A percentile compares a stretch with the other conserved stretches of the same genome.
Evolutionary conservation across 2,329 filamentous ascomycete genomes (phyloP).

Genomic region (Monilinia fructigena): DNA sequence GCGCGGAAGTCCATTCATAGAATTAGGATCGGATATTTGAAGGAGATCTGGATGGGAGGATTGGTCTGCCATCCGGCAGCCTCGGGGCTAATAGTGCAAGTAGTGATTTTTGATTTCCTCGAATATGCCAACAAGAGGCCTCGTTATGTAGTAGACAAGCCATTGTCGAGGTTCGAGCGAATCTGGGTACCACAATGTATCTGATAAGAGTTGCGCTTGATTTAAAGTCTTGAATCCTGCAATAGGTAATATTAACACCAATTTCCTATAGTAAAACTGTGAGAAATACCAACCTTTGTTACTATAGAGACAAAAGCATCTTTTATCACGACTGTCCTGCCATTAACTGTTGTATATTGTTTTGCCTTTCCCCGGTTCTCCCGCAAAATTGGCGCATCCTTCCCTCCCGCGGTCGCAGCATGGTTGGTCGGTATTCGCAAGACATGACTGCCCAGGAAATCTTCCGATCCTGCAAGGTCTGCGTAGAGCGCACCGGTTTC

Average conservation of each 20-base stretch:
- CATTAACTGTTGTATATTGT: constrained; percentile 90
- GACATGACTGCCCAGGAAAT: constrained; percentile 96
- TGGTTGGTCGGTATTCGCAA: constrained; percentile 70
- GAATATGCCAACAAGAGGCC: constrained; percentile 78
- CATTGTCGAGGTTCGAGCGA: constrained; percentile 88
- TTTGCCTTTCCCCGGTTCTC: constrained; percentile 91
- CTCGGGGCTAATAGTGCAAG: constrained; percentile 57
- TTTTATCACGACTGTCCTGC: constrained; percentile 89
- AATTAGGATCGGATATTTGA: constrained; percentile 27
- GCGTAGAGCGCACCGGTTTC: constrained; percentile 75
- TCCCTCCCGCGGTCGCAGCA: constrained; percentile 51
- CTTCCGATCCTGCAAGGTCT: constrained; percentile 84
- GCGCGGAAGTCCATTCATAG: constrained; percentile 49
- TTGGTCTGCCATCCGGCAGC: constrained; percentile 39
- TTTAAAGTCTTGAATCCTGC: constrained; percentile 87
- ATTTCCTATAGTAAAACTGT: constrained; percentile 3
- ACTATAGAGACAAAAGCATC: constrained; percentile 87
- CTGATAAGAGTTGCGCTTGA: constrained; percentile 82
- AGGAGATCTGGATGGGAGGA: constrained; percentile 28
- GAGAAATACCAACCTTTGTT: constrained; percentile 72
- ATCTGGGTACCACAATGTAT: constrained; percentile 85
- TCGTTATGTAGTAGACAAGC: constrained; percentile 95
- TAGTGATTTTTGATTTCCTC: constrained; percentile 69
- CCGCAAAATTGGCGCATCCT: constrained; percentile 66
- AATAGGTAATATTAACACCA: constrained; percentile 34